Evolutionary conservation across 2,329 filamentous ascomycete genomes (phyloP).

Genomic region (Fusarium tanahbumbuense): DNA sequence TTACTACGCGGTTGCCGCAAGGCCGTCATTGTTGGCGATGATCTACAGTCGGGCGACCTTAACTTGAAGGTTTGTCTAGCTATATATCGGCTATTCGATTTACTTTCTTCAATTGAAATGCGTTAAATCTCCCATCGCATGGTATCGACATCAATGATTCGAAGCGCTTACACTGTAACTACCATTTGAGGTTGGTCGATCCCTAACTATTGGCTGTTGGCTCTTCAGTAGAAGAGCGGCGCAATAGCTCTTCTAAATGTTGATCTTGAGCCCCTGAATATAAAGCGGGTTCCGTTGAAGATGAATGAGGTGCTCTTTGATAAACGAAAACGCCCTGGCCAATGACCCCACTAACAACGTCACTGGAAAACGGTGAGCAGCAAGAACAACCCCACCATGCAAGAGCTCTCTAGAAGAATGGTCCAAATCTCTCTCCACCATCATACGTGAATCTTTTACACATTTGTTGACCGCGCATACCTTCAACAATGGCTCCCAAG

Average conservation of each 20-base stretch:
- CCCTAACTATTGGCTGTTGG: background rate
- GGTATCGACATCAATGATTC: background rate
- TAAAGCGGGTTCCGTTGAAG: slow-evolving; percentile 20
- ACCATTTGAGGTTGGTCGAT: background rate
- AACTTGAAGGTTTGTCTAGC: background rate
- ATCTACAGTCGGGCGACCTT: background rate
- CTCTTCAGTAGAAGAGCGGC: background rate
- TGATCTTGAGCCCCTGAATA: background rate
- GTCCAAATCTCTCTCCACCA: slow-evolving; percentile 36
- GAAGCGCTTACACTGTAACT: background rate
- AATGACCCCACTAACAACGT: slow-evolving; percentile 42
- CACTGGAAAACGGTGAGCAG: slow-evolving; percentile 25
- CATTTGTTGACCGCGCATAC: slow-evolving; percentile 10
- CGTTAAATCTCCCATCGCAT: background rate
- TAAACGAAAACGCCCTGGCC: background rate
- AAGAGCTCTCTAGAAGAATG: slow-evolving; percentile 7
- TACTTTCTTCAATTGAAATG: background rate
- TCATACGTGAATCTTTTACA: slow-evolving; percentile 23
- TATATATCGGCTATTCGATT: background rate
- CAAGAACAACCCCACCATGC: slow-evolving; percentile 32
- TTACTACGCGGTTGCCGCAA: slow-evolving; percentile 21
- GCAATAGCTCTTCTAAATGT: background rate
- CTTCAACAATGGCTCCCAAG: slow-evolving; percentile 78
- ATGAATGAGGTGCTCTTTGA: slow-evolving; percentile 1
- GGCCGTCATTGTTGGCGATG: slow-evolving; percentile 8